A percentile compares a stretch with the other conserved stretches of the same genome.
These are phyloP conservation scores for Pseudogymnoascus sp. DNA, from an alignment of 2,329 filamentous ascomycete species.

Conservation along the genomic window DNA sequence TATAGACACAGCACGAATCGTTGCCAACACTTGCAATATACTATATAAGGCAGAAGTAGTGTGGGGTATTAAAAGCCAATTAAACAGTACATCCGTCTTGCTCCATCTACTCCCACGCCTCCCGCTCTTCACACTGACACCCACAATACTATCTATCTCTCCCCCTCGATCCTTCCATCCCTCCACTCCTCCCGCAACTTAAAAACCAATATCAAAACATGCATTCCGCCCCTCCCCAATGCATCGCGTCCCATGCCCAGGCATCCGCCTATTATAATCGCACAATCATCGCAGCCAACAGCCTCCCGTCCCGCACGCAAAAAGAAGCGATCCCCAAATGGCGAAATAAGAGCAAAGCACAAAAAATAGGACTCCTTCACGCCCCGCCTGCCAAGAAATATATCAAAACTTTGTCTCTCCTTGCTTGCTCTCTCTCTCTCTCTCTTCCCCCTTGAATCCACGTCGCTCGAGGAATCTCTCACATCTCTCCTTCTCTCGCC, in stretches of 20 bases:
- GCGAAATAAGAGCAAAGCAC: constrained; percentile 5
- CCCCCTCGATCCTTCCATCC: neutral
- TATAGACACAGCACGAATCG: neutral
- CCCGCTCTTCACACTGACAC: neutral
- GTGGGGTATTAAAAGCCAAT: constrained; percentile 9
- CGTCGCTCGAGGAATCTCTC: constrained; percentile 3
- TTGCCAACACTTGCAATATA: constrained; percentile 6
- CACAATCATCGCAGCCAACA: neutral
- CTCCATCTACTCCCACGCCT: neutral
- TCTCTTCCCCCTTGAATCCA: neutral
- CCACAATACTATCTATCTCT: neutral
- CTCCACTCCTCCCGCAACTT: neutral
- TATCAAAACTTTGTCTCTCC: constrained; percentile 8
- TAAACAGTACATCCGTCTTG: constrained; percentile 8
- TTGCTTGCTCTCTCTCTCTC: constrained; percentile 1
- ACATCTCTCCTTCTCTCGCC: constrained; percentile 54
- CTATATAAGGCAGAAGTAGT: constrained; percentile 9
- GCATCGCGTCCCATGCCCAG: constrained; percentile 8
- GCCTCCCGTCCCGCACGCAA: neutral
- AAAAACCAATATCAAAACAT: constrained; percentile 2
- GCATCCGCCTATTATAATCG: constrained; percentile 5
- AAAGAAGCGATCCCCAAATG: neutral
- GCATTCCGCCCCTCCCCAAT: constrained; percentile 5
- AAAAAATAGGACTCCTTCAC: constrained; percentile 9
- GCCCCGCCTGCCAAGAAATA: constrained; percentile 9